Base-by-base conservation (phyloP, 352 stramenopile species). In the Pythium sukuiense region DNA sequence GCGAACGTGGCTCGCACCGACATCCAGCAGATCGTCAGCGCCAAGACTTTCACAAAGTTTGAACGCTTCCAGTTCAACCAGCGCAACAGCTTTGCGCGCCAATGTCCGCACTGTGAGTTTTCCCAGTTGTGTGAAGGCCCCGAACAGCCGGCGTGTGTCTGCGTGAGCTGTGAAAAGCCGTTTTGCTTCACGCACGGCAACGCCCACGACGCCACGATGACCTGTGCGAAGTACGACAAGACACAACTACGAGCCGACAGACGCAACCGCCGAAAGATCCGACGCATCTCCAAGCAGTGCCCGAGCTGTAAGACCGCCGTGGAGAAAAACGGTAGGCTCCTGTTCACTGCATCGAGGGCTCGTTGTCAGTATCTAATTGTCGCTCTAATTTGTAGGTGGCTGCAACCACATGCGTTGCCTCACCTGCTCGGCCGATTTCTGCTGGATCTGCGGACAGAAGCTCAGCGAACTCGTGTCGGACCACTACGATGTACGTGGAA, bases 351-450 rank as follows among this genome's bases (percentile, higher is more conserved):
- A 53, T 3, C 18, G n/a, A n/a, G n/a, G n/a, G n/a, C n/a, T n/a
- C n/a, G n/a, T n/a, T n/a, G n/a, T n/a, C n/a, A n/a, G n/a, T n/a
- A n/a, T n/a, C n/a, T n/a, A n/a, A n/a, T n/a, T n/a, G n/a, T n/a
- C 32, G 32, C 32, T 3, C 32, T 45, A 26, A 2, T 61, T 27
- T 50, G 8, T 45, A 69, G 82, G 79, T 6, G 82, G 82, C 6
- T 90, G 82, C 60, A 90, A 90, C 55, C 81, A 90, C 67, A 88
- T 90, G 56, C 81, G 79, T 48, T 86, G 80, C 53, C 58, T 73
- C 11, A 74, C 66, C 7, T 90, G 82, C 68, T 65, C 65, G 2
- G 69, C 69, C 45, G 66, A 84, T 61, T 91, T 89, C 57, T 91
- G 82, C 68, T 91, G 80, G 81, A 64, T 89, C n/a, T 91, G 82